Evolutionary conservation across 2,329 filamentous ascomycete species (phyloP).

Genomic region (Claviceps monticola): DNA sequence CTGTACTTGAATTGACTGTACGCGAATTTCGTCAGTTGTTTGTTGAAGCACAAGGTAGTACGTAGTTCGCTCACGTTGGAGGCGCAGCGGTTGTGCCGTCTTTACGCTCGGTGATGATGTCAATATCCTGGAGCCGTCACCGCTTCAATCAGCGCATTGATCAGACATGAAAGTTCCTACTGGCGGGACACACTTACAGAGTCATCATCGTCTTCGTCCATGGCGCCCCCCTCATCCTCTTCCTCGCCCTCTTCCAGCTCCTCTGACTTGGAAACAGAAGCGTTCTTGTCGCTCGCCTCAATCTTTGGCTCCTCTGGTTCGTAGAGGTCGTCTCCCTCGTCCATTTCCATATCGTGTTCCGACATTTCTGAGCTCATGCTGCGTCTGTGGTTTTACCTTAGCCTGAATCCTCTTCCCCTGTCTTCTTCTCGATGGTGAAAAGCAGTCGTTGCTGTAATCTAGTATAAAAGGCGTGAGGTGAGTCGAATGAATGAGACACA

Average conservation of each 20-base stretch:
- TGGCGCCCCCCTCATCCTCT: constrained; percentile 45
- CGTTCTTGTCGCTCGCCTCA: constrained; percentile 18
- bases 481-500: too few relatives aligned
- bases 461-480: not conserved
- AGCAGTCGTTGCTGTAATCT: not conserved
- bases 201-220: constrained; percentile 46
- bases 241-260: constrained; percentile 52
- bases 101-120: constrained; percentile 54
- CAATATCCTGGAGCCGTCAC: constrained; percentile 38
- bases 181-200: constrained; percentile 11
- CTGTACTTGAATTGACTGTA: constrained; percentile 46
- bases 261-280: constrained; percentile 26
- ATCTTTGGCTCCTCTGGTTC: constrained; percentile 41
- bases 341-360: constrained; percentile 43
- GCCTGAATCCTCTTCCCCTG: not conserved
- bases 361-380: constrained; percentile 6
- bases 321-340: constrained; percentile 57
- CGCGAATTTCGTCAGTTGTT: not conserved
- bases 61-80: constrained; percentile 32
- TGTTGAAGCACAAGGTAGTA: too few relatives aligned
- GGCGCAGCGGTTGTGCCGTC: constrained; percentile 47
- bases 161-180: too few relatives aligned
- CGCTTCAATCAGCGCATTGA: not conserved
- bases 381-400: not conserved
- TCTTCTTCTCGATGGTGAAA: not conserved